Percentiles rank a stretch among this genome's conserved stretches.
Conservation (phyloP, 306 rosid genomes). For the Lathyrus oleraceus region DNA sequence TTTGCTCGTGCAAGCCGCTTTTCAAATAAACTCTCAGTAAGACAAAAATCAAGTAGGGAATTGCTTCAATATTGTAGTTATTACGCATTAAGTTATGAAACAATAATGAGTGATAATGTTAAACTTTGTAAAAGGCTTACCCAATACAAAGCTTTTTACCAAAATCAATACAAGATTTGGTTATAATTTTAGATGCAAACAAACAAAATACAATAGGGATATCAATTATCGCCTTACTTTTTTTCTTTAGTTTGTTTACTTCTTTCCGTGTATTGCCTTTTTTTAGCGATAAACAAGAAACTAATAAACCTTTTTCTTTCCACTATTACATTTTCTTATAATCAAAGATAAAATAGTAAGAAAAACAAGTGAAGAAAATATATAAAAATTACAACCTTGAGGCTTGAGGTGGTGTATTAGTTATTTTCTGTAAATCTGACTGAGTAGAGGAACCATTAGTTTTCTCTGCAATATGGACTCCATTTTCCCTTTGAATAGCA, state of each 20-base stretch:
- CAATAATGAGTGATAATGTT: neutral
- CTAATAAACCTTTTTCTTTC: slow-evolving; percentile 22
- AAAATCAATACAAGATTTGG: slow-evolving; percentile 14
- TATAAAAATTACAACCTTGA: slow-evolving; percentile 47
- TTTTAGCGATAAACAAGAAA: slow-evolving; percentile 1
- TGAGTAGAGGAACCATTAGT: slow-evolving; percentile 39
- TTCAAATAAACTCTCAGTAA: slow-evolving; percentile 6
- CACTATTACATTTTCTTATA: slow-evolving; percentile 20
- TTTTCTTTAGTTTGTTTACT: slow-evolving; percentile 4
- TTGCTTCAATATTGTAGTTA: neutral
- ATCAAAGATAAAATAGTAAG: neutral
- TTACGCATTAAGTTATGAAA: slow-evolving; percentile 3
- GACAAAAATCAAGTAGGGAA: neutral
- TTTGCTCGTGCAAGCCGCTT: slow-evolving; percentile 12
- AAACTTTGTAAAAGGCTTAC: neutral
- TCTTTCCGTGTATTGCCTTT: neutral
- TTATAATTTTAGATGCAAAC: neutral
- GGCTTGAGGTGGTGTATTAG: slow-evolving; percentile 39
- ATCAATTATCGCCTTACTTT: slow-evolving; percentile 1
- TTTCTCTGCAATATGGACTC: slow-evolving; percentile 50
- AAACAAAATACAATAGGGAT: slow-evolving; percentile 11
- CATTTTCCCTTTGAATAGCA: slow-evolving; percentile 59
- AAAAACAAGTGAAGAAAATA: neutral
- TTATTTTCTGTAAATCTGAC: slow-evolving; percentile 47
- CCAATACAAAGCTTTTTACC: neutral